Evolutionary conservation across 1,139 yeast species (phyloP), one percentile per base, ranked within the genome.

Genomic region (Geotrichum siamense): DNA sequence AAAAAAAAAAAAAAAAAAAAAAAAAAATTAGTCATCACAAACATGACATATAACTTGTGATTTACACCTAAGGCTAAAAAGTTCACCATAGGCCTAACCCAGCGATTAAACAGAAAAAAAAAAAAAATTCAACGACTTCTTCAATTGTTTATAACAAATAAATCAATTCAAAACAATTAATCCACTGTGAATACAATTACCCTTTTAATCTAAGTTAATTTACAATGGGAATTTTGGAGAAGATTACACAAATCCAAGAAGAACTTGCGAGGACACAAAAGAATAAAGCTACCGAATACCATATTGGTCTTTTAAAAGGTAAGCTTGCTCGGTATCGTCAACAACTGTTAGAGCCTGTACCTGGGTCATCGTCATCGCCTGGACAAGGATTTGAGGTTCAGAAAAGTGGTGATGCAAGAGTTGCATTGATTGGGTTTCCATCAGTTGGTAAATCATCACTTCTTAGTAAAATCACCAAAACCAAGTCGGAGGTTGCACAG

Each of bases 241-340:
- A 86, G 62, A 89, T 89, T 56, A 79, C 80, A 51, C 86, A 80
- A 65, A 87, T 91, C 67, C 94, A 86, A 66, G 93, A 82, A 64
- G 98, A 91, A 64, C 77, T 91, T 71, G 78, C 95, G 32, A 74
- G 96, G 51, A 91, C 98, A 27, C 98, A 91, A 62, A 91, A 91
- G 71, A 91, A 91, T 62, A 91, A 91, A 68, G 98, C 98, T 53
- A 91, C 98, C 1, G 97, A 91, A 67, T 89, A 89, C 63, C 98
- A 91, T 62, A 74, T 91, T 58, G 97, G 98, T 53, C 75, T 89
- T 30, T 70, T 91, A 47, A 87, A 91, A 65, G 98, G 97, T 48
- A 91, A 91, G 63, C 74, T 91, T 41, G 98, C 98, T n/a, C 73
- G 94, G 53, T 84, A 83, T 58, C 77, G 97, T 57, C 81, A 94